Base-by-base conservation (phyloP, 1,284 basidiomycete species). In the Ceratobasidium sp. region DNA sequence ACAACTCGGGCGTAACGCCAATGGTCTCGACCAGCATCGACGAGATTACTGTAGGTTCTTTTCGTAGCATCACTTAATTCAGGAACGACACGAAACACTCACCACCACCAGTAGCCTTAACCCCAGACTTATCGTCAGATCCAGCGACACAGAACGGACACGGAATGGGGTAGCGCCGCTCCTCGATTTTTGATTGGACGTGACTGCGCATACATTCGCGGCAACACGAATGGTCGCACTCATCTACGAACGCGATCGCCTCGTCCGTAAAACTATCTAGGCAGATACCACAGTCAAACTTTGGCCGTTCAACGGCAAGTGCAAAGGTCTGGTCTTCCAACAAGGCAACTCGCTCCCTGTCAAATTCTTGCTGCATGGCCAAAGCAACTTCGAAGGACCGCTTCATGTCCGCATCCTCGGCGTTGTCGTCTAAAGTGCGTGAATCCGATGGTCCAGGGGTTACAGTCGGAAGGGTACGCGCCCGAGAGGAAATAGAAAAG, bases 231-330 rank as follows among this genome's bases (percentile, higher is more conserved):
- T 91, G 89, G 5, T 79, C 77, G 77, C 90, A 91, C 1, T 76
- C 79, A 0, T 84, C 81, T 8, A 89, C 77, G 19, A 79, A 81
- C 29, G 86, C 84, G 19, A 88, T 81, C 64, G 83, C 78, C 75
- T 88, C 86, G 71, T 86, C 82, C 0, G 84, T 81, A 46, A 83
- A 78, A 1, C 83, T 80, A 6, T 91, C 89, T 64, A 89, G 79
- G 78, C 90, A 92, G 41, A 91, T 83, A 5, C 83, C 81, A 77
- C 90, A 92, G 31, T 84, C 80, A 76, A 89, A 90, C 29, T 81
- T 78, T 1, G 48, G 71, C 11, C 49, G 27, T 31, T 73, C 59
- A 5, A 29, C 22, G 1, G 61, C 43, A 11, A 34, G 48, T 14
- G 71, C 61, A 13, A 73, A 49, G 8, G 37, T 41, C 37, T 62